phyloP scores from a whole-genome alignment of 2,329 filamentous ascomycete genomes.

The Sporothrix pallida region DNA sequence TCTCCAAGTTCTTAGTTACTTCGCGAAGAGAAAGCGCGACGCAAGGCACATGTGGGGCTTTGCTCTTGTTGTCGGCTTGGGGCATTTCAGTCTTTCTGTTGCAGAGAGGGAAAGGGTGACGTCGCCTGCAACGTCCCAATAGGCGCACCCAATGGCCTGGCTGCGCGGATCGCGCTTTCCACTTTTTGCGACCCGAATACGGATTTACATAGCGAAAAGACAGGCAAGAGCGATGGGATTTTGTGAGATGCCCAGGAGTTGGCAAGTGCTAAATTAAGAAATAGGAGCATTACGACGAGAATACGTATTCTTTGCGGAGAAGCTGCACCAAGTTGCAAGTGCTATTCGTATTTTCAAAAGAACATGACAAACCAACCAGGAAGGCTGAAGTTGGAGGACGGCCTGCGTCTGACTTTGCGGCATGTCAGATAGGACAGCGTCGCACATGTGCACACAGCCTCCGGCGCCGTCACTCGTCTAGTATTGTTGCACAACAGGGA shows the following conservation, averaged over 20 bases:
- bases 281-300: conserved; percentile 1
- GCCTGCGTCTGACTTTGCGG: not conserved
- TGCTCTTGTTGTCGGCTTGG: not conserved
- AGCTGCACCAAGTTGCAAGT: not conserved
- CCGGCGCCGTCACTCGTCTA: not conserved
- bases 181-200: conserved; percentile 19
- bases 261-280: conserved; percentile 7
- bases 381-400: not conserved
- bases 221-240: conserved; percentile 6
- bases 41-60: conserved; percentile 26
- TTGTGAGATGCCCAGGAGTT: not conserved
- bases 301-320: conserved; percentile 14
- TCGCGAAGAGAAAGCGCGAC: conserved; percentile 26
- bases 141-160: not conserved
- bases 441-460: conserved; percentile 14
- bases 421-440: conserved; percentile 4
- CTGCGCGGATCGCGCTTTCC: conserved; percentile 31
- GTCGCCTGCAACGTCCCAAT: conserved; percentile 24
- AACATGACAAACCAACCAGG: not conserved
- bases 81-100: not conserved
- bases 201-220: not conserved
- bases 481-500: not conserved
- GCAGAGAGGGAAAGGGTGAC: conserved; percentile 25
- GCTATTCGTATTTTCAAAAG: not conserved
- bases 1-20: not conserved